Evolutionary conservation across 2,329 filamentous ascomycete genomes (phyloP).

Genomic region (Beauveria scarabaeidicola): DNA sequence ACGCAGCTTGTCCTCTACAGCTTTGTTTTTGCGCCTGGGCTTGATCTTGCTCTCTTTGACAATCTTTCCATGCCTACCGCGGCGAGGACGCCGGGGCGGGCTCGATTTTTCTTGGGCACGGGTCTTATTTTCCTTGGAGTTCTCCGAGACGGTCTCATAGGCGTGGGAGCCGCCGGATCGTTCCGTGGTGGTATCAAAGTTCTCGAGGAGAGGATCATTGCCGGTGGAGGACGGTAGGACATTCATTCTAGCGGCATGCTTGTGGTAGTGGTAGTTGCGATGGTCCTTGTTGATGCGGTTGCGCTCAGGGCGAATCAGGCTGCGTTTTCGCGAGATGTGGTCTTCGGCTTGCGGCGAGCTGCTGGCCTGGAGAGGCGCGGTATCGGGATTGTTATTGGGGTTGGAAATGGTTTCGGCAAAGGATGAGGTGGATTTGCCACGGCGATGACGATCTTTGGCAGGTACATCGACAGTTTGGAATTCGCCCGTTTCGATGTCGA

Average conservation of each 20-base stretch:
- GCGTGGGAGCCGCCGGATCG: conserved; percentile 37
- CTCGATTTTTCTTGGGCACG: conserved; percentile 21
- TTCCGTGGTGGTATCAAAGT: conserved; percentile 58
- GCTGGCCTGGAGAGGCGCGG: conserved; percentile 7
- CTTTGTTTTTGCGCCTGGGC: conserved; percentile 40
- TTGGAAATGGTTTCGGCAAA: conserved; percentile 49
- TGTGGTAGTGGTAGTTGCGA: conserved; percentile 91
- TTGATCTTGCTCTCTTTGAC: conserved; percentile 46
- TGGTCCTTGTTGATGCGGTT: conserved; percentile 78
- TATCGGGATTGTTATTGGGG: conserved; percentile 49
- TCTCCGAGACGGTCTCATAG: conserved; percentile 37
- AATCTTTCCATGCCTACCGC: conserved; percentile 50
- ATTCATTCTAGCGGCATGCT: conserved; percentile 89
- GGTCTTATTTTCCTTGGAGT: conserved; percentile 27
- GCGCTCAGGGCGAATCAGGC: conserved; percentile 81
- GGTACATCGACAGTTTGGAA: conserved; percentile 30
- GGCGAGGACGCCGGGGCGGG: conserved; percentile 23
- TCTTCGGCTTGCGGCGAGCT: conserved; percentile 19
- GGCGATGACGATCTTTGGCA: conserved; percentile 38
- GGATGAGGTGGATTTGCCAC: conserved; percentile 49
- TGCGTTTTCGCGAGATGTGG: conserved; percentile 63
- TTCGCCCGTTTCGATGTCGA: conserved; percentile 59
- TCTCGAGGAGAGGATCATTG: conserved; percentile 79
- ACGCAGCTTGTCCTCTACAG: conserved; percentile 55
- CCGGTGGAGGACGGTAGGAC: conserved; percentile 86